Conservation (phyloP, 2,329 filamentous ascomycete species). For the Microsporum canis region DNA sequence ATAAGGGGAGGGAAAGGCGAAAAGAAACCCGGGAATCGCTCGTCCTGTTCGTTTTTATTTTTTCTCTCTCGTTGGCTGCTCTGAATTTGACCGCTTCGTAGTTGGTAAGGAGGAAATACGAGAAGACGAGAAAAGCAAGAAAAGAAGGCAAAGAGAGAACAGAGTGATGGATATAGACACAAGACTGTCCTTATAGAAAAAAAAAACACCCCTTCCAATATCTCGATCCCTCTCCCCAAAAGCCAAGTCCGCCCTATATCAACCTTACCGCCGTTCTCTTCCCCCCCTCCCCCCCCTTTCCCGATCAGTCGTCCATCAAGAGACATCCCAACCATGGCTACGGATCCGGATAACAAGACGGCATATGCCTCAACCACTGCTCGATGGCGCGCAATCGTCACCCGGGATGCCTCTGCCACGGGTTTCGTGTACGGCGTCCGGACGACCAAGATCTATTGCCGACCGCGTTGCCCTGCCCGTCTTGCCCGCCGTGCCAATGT, state of each 20-base stretch:
- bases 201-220: background rate
- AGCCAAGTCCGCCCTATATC: background rate
- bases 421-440: conserved; percentile 47
- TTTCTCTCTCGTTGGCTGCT: too few relatives aligned
- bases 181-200: background rate
- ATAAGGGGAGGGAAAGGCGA: background rate
- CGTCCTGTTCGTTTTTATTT: too few relatives aligned
- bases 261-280: background rate
- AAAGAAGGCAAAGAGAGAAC: background rate
- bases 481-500: conserved; percentile 48
- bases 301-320: too few relatives aligned
- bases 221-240: background rate
- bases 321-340: too few relatives aligned
- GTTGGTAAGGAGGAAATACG: background rate
- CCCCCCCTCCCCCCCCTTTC: background rate
- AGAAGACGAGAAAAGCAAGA: background rate
- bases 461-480: conserved; percentile 45
- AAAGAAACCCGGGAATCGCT: too few relatives aligned
- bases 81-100: background rate
- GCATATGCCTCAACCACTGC: conserved; percentile 27
- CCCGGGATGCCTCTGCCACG: conserved; percentile 34
- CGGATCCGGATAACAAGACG: conserved; percentile 3
- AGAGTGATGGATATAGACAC: background rate
- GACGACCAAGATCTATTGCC: conserved; percentile 47
- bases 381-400: conserved; percentile 37